Percentiles rank a stretch among this genome's conserved stretches.
Conservation (phyloP, 352 stramenopile genomes). For the Globisporangium perplexum region DNA sequence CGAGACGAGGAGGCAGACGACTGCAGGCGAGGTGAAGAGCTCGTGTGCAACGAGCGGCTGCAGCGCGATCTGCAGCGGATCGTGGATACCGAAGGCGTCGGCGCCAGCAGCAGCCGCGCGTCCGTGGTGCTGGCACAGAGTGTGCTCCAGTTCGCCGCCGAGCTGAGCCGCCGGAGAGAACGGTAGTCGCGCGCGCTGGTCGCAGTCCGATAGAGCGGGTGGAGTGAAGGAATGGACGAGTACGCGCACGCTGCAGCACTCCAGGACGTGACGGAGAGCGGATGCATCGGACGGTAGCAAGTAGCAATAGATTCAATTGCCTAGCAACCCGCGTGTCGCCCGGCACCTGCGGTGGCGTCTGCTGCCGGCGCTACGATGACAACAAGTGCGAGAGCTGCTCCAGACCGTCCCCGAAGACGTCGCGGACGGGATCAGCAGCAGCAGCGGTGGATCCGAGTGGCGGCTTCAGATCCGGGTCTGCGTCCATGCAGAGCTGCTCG, state of each 20-base stretch:
- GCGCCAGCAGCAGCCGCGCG: slow-evolving; percentile 18
- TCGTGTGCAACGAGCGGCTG: slow-evolving; percentile 47
- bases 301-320: slow-evolving; percentile 1
- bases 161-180: not conserved
- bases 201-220: not conserved
- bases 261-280: too few species aligned
- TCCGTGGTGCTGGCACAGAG: slow-evolving; percentile 34
- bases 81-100: slow-evolving; percentile 13
- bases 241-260: too few species aligned
- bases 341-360: not conserved
- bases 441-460: not conserved
- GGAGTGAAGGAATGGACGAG: not conserved
- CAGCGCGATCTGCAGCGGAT: slow-evolving; percentile 37
- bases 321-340: not conserved
- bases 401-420: slow-evolving; percentile 46
- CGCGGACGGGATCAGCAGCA: slow-evolving; percentile 6
- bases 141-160: slow-evolving; percentile 26
- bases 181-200: not conserved
- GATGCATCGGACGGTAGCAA: not conserved
- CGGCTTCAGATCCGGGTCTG: slow-evolving; percentile 62
- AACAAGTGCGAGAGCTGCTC: slow-evolving; percentile 43
- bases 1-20: slow-evolving; percentile 3
- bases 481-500: slow-evolving; percentile 72
- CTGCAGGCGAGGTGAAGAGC: slow-evolving; percentile 22
- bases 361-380: not conserved